Conservation (phyloP, 306 rosid species). For the Hippophae tibetana region DNA sequence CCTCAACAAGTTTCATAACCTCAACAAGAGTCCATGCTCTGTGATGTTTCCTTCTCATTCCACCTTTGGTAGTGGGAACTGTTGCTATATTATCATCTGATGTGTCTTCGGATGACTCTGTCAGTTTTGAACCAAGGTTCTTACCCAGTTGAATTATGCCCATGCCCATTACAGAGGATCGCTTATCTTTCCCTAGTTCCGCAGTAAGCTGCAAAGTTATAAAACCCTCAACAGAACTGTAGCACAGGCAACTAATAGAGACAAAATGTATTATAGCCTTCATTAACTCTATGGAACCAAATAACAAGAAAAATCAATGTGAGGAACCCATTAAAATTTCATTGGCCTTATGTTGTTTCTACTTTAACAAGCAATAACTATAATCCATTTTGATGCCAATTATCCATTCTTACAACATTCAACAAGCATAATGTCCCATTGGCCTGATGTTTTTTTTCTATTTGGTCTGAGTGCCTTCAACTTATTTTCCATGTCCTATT, state of each 20-base stretch:
- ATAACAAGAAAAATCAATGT: neutral
- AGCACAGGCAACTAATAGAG: too few relatives aligned
- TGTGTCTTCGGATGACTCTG: slow-evolving; percentile 34
- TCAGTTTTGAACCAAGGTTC: slow-evolving; percentile 31
- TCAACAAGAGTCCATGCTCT: slow-evolving; percentile 94
- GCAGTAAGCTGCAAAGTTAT: slow-evolving; percentile 29
- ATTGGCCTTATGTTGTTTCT: neutral
- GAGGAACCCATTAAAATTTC: neutral
- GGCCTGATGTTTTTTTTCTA: too few relatives aligned
- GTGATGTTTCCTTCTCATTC: slow-evolving; percentile 91
- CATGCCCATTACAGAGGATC: slow-evolving; percentile 17
- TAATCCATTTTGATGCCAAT: neutral
- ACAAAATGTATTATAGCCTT: too few relatives aligned
- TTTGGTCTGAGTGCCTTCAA: too few relatives aligned
- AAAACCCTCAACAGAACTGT: slow-evolving; percentile 1
- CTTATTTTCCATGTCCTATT: too few relatives aligned
- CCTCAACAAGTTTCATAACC: slow-evolving; percentile 79
- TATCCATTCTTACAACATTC: too few relatives aligned
- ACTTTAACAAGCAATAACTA: neutral
- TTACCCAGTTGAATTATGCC: slow-evolving; percentile 30
- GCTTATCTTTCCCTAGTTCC: slow-evolving; percentile 45
- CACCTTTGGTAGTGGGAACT: slow-evolving; percentile 73
- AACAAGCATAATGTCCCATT: too few relatives aligned
- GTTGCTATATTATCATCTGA: slow-evolving; percentile 42
- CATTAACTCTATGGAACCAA: too few relatives aligned